Conservation (phyloP, 345 rosid species). For the Lepidium africanum region DNA sequence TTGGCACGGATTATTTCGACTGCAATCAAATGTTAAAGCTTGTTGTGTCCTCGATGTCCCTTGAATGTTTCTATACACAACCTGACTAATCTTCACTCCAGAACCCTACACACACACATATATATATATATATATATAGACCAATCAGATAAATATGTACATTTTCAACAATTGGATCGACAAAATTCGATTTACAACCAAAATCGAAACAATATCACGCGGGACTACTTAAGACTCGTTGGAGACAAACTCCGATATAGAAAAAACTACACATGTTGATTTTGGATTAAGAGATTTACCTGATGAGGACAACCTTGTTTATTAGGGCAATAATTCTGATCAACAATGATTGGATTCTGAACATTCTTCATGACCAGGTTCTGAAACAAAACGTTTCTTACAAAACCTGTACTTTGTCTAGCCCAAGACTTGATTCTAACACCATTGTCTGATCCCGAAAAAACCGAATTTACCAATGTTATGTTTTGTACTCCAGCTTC, state of each 20-base stretch:
- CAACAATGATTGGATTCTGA: slow-evolving; percentile 46
- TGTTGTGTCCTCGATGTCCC: slow-evolving; percentile 54
- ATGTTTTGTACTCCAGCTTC: slow-evolving; percentile 33
- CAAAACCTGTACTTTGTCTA: slow-evolving; percentile 44
- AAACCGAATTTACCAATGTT: slow-evolving; percentile 25
- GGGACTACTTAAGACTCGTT: too few relatives aligned
- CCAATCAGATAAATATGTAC: background rate
- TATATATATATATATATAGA: background rate
- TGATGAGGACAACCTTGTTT: slow-evolving; percentile 36
- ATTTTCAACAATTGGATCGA: too few relatives aligned
- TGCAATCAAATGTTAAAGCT: slow-evolving; percentile 57
- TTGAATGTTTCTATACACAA: slow-evolving; percentile 55
- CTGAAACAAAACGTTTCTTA: slow-evolving; percentile 32
- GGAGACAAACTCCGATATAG: too few relatives aligned
- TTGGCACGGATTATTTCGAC: slow-evolving; percentile 43
- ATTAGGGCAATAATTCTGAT: slow-evolving; percentile 49
- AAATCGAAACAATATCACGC: too few relatives aligned
- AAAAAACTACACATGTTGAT: background rate
- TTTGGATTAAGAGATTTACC: slow-evolving; percentile 23
- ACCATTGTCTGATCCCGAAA: slow-evolving; percentile 30
- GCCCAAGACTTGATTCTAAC: slow-evolving; percentile 45
- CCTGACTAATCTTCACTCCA: slow-evolving; percentile 52
- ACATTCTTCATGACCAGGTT: slow-evolving; percentile 31
- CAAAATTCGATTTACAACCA: background rate
- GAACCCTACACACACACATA: slow-evolving; percentile 32